A percentile compares a stretch with the other conserved stretches of the same genome.
Evolutionary conservation across 129 eudicot genomes (phyloP).

Genomic region (Pseudognaphalium luteoalbum): DNA sequence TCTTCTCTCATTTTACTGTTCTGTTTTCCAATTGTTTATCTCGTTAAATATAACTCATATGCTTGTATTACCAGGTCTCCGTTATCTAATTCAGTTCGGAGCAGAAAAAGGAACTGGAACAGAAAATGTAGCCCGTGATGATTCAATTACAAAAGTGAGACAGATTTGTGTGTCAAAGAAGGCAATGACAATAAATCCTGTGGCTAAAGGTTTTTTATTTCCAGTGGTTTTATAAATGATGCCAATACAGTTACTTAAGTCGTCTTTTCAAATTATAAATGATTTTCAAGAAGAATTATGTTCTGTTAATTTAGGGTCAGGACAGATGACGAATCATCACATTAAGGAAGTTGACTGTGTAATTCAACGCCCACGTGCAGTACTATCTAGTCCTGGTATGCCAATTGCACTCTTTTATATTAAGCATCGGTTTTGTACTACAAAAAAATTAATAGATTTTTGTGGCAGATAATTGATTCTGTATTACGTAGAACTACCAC

Average conservation of each 20-base stretch:
- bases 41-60: neutral
- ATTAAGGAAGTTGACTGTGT: constrained; percentile 25
- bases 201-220: constrained; percentile 19
- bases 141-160: constrained; percentile 9
- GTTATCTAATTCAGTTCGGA: constrained; percentile 18
- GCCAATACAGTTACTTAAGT: neutral
- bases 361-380: constrained; percentile 39
- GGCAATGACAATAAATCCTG: neutral
- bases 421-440: neutral
- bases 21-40: neutral
- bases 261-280: neutral
- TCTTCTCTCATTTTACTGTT: neutral
- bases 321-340: constrained; percentile 6
- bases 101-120: neutral
- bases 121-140: constrained; percentile 4
- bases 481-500: neutral
- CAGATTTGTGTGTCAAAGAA: constrained; percentile 24
- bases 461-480: neutral
- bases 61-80: constrained; percentile 18
- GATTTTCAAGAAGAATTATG: neutral
- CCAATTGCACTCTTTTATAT: neutral
- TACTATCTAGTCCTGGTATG: constrained; percentile 41
- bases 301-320: constrained; percentile 2
- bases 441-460: neutral
- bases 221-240: neutral